These are phyloP conservation scores for Populus hybrid DNA, from an alignment of 441 rosid genomes.

Conservation along the genomic window DNA sequence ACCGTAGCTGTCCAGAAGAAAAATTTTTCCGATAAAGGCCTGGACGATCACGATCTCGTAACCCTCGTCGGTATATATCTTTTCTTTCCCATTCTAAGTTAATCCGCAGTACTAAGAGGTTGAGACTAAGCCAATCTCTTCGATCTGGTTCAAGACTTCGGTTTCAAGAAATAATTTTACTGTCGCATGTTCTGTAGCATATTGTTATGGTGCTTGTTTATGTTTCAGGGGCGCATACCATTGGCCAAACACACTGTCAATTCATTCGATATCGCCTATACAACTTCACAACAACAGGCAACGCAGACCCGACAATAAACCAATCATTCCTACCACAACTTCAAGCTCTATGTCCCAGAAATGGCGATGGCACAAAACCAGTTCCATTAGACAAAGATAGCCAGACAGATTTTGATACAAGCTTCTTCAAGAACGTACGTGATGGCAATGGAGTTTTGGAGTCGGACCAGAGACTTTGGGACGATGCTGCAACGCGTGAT, in stretches of 20 bases:
- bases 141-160: no score
- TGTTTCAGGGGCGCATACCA: slow-evolving; percentile 62
- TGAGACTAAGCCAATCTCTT: not conserved
- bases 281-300: slow-evolving; percentile 68
- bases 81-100: not conserved
- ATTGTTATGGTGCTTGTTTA: not conserved
- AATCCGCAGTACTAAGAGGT: no score
- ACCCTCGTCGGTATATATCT: slow-evolving; percentile 54
- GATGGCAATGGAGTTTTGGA: slow-evolving; percentile 63
- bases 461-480: slow-evolving; percentile 62
- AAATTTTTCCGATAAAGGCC: slow-evolving; percentile 63
- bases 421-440: slow-evolving; percentile 53
- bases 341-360: slow-evolving; percentile 48
- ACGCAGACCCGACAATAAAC: slow-evolving; percentile 63
- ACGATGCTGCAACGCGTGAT: slow-evolving; percentile 40
- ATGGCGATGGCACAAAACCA: slow-evolving; percentile 49
- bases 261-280: slow-evolving; percentile 67
- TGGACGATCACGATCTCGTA: slow-evolving; percentile 66
- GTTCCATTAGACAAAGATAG: slow-evolving; percentile 57
- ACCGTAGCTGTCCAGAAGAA: slow-evolving; percentile 54
- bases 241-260: slow-evolving; percentile 69
- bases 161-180: not conserved
- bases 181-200: not conserved
- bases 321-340: slow-evolving; percentile 48
- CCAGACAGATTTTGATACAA: slow-evolving; percentile 47